Conservation (phyloP, 495 filamentous ascomycete species). For the Penicillium ochrochloron region DNA sequence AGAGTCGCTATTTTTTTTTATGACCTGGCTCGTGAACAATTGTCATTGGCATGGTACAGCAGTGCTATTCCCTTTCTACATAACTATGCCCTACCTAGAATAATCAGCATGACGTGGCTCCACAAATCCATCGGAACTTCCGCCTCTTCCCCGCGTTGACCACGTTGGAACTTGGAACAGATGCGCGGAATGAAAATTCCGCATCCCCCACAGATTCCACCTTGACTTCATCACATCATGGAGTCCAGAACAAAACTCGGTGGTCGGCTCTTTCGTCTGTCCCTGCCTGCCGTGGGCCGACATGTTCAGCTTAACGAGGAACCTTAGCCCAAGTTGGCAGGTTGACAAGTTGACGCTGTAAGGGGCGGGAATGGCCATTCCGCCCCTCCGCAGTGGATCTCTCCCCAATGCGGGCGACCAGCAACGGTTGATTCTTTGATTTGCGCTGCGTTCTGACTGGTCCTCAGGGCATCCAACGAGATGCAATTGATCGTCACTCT, state of each 20-base stretch:
- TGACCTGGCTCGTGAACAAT: too few species aligned
- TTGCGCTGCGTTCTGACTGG: background rate
- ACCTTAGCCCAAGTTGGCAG: too few species aligned
- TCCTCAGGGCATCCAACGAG: background rate
- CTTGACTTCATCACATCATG: background rate
- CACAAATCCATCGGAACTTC: background rate
- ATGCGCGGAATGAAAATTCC: constrained; percentile 15
- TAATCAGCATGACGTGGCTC: constrained; percentile 34
- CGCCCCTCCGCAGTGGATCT: background rate
- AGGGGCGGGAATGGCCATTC: background rate
- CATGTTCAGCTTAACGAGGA: too few species aligned
- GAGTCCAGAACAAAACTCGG: background rate
- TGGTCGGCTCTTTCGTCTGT: background rate
- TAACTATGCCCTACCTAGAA: too few species aligned
- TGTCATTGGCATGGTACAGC: too few species aligned
- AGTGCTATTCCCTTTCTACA: too few species aligned
- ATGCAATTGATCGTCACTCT: background rate
- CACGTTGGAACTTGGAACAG: background rate
- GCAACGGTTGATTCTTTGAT: background rate
- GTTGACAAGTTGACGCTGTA: background rate
- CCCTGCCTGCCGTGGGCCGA: background rate
- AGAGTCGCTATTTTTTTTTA: too few species aligned
- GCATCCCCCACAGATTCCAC: background rate
- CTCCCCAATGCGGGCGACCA: background rate
- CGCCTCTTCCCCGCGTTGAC: background rate